phyloP scores from a whole-genome alignment of 192 early-diverging fungal species.

The Paraglomus occultum region DNA sequence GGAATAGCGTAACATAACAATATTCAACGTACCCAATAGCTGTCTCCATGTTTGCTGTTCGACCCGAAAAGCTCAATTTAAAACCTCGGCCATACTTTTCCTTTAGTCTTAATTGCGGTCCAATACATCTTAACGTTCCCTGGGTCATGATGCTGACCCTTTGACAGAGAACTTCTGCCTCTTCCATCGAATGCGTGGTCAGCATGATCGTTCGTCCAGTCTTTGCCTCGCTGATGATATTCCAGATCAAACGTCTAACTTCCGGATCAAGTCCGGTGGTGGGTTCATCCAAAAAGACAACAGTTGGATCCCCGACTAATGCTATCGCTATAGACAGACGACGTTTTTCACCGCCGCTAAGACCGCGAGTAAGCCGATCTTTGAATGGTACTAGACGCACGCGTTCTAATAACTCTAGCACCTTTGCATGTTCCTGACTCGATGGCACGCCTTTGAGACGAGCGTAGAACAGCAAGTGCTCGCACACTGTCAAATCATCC shows the following conservation, averaged over 20 bases:
- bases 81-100: slow-evolving; percentile 56
- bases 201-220: slow-evolving; percentile 48
- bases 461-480: too few relatives aligned
- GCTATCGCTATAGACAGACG: slow-evolving; percentile 53
- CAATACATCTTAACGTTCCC: slow-evolving; percentile 49
- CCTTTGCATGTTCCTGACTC: slow-evolving; percentile 33
- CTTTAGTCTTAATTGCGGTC: slow-evolving; percentile 56
- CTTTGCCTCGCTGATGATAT: slow-evolving; percentile 50
- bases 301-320: slow-evolving; percentile 47
- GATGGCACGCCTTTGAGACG: too few relatives aligned
- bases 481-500: too few relatives aligned
- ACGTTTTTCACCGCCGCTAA: slow-evolving; percentile 64
- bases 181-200: slow-evolving; percentile 67
- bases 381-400: too few relatives aligned
- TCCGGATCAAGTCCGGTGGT: slow-evolving; percentile 60
- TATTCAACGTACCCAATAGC: slow-evolving; percentile 31
- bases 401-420: slow-evolving; percentile 30
- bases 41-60: slow-evolving; percentile 19
- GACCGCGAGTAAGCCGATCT: too few relatives aligned
- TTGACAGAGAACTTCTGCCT: slow-evolving; percentile 57
- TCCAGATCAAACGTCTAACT: slow-evolving; percentile 53
- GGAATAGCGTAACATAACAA: slow-evolving; percentile 2
- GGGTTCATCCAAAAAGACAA: slow-evolving; percentile 58
- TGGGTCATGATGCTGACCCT: slow-evolving; percentile 51
- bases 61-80: slow-evolving; percentile 37